phyloP scores from a whole-genome alignment of 768 basidiomycete genomes.

The Podaxis carcinomalis region DNA sequence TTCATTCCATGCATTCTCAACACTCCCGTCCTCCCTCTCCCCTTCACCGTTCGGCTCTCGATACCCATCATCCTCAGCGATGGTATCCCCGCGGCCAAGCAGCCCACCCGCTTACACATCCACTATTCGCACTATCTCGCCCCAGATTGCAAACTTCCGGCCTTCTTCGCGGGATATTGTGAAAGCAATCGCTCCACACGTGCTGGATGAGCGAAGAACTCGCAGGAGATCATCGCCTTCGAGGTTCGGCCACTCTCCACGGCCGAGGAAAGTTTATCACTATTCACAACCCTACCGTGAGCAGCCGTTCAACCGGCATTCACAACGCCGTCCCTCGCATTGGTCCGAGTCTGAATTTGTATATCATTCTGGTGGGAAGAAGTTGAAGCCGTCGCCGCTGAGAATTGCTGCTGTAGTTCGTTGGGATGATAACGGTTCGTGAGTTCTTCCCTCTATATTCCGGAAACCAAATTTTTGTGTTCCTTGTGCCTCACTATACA shows the following conservation, averaged over 20 bases:
- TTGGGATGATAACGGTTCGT: slow-evolving; percentile 1
- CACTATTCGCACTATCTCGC: slow-evolving; percentile 7
- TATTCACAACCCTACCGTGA: neutral
- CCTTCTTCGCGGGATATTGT: slow-evolving; percentile 39
- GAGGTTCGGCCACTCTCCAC: neutral
- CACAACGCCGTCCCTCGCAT: neutral
- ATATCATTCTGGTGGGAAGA: neutral
- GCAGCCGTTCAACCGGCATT: neutral
- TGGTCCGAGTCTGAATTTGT: neutral
- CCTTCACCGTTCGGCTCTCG: neutral
- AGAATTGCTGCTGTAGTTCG: slow-evolving; percentile 2
- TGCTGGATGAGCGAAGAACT: slow-evolving; percentile 33
- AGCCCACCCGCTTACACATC: neutral
- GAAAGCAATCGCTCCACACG: slow-evolving; percentile 41
- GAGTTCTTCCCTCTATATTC: neutral
- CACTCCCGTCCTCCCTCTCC: neutral
- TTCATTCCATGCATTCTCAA: neutral
- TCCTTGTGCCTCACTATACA: neutral
- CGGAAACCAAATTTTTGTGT: no score
- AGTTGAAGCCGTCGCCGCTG: neutral
- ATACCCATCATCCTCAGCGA: neutral
- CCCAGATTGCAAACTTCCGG: slow-evolving; percentile 22
- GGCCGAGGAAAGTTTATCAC: neutral
- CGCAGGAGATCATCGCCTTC: neutral
- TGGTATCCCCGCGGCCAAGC: neutral